A percentile compares a stretch with the other conserved stretches of the same genome.
Evolutionary conservation across 768 basidiomycete species (phyloP).

Genomic region (Podaxis pistillaris): DNA sequence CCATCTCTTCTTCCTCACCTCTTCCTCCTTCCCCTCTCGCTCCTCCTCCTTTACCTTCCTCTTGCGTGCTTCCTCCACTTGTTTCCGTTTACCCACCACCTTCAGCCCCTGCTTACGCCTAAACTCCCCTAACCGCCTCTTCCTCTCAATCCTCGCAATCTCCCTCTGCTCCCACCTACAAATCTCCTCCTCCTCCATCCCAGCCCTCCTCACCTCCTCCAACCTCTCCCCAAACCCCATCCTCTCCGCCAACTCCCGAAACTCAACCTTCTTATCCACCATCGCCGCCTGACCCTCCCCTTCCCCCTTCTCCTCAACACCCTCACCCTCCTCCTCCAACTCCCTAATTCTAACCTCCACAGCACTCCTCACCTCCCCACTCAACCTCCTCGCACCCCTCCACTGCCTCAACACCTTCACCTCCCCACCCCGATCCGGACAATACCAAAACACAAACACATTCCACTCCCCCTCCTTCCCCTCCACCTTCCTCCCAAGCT

Average conservation of each 20-base stretch:
- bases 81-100: too few species aligned
- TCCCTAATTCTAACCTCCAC: neutral
- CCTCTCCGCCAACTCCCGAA: conserved; percentile 31
- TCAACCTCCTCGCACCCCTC: conserved; percentile 42
- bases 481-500: neutral
- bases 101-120: neutral
- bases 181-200: conserved; percentile 22
- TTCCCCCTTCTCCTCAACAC: conserved; percentile 37
- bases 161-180: conserved; percentile 17
- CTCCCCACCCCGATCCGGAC: conserved; percentile 46
- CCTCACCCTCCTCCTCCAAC: conserved; percentile 43
- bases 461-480: neutral
- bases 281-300: conserved; percentile 1
- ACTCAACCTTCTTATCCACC: conserved; percentile 12
- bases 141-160: conserved; percentile 21
- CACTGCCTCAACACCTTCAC: conserved; percentile 45
- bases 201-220: conserved; percentile 28
- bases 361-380: conserved; percentile 37
- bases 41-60: neutral
- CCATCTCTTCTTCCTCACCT: too few species aligned
- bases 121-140: neutral
- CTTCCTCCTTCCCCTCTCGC: neutral
- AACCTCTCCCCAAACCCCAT: conserved; percentile 28
- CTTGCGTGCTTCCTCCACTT: neutral
- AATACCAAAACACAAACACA: conserved; percentile 29